Conservation (phyloP, 176 grass and related monocot species). For the Elaeis guineensis region DNA sequence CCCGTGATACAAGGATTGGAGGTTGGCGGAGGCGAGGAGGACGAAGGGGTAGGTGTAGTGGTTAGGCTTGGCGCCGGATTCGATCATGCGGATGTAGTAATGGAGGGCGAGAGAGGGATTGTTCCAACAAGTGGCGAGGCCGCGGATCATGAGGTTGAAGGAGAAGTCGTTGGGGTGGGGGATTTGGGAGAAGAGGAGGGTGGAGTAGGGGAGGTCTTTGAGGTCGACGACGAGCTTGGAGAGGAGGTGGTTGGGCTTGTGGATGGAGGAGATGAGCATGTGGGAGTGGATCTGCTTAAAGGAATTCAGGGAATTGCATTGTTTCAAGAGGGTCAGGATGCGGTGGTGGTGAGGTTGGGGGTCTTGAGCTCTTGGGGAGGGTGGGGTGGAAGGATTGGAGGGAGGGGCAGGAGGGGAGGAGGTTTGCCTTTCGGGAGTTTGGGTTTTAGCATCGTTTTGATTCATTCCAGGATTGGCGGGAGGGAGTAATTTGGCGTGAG, state of each 20-base stretch:
- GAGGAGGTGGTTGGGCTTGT: constrained; percentile 32
- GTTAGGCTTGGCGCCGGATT: constrained; percentile 4
- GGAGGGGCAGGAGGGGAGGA: no score
- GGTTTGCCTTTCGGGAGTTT: no score
- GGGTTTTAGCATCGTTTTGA: no score
- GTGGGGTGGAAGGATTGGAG: no score
- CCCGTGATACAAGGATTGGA: not conserved
- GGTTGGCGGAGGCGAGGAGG: constrained; percentile 22
- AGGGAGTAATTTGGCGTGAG: no score
- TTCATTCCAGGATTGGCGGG: no score
- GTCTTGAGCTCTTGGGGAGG: no score
- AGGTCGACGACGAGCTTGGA: constrained; percentile 27
- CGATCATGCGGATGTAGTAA: constrained; percentile 14
- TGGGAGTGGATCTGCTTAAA: constrained; percentile 27
- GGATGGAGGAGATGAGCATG: constrained; percentile 15
- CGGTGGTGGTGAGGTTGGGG: not conserved
- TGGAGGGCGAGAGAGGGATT: not conserved
- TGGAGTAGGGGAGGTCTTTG: constrained; percentile 12
- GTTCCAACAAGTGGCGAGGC: constrained; percentile 16
- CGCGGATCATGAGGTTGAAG: constrained; percentile 38
- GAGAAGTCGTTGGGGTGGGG: constrained; percentile 17
- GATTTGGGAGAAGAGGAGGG: constrained; percentile 18
- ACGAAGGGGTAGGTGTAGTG: constrained; percentile 35
- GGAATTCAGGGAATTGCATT: constrained; percentile 13
- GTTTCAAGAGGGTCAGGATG: constrained; percentile 13